phyloP scores from a whole-genome alignment of 108 stramenopile genomes.

The Parmales sp. region DNA sequence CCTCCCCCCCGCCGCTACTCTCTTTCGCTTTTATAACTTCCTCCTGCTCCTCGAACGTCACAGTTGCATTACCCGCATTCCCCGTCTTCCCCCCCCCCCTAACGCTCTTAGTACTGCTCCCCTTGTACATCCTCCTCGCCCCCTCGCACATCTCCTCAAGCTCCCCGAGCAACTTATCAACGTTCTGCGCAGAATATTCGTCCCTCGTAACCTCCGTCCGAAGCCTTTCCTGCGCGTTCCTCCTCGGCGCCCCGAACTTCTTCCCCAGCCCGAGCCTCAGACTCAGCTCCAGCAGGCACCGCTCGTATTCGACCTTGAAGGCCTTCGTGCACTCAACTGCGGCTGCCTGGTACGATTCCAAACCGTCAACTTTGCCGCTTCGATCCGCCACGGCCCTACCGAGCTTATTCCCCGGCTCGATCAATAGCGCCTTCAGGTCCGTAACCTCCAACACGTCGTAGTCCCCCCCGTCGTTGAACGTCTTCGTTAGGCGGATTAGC shows the following conservation, averaged over 20 bases:
- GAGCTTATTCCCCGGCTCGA: slow-evolving; percentile 6
- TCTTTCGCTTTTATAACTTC: too few relatives aligned
- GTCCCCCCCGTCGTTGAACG: slow-evolving; percentile 33
- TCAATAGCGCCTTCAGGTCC: slow-evolving; percentile 4
- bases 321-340: not conserved
- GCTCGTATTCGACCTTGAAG: slow-evolving; percentile 30
- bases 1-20: too few relatives aligned
- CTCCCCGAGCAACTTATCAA: slow-evolving; percentile 27
- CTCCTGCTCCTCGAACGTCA: slow-evolving; percentile 20
- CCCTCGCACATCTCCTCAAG: slow-evolving; percentile 12
- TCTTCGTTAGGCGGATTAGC: slow-evolving; percentile 10
- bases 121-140: too few relatives aligned
- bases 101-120: too few relatives aligned
- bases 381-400: slow-evolving; percentile 14
- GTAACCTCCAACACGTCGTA: slow-evolving; percentile 31
- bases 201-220: slow-evolving; percentile 34
- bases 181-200: slow-evolving; percentile 21
- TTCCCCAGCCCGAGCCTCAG: slow-evolving; percentile 43
- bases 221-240: slow-evolving; percentile 40
- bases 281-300: slow-evolving; percentile 31
- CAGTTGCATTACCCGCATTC: too few relatives aligned
- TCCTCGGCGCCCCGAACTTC: slow-evolving; percentile 44
- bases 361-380: slow-evolving; percentile 15
- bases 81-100: not conserved
- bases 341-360: not conserved